These are phyloP conservation scores for Trichoderma sp. DNA, from an alignment of 2,329 filamentous ascomycete genomes.

Conservation along the genomic window DNA sequence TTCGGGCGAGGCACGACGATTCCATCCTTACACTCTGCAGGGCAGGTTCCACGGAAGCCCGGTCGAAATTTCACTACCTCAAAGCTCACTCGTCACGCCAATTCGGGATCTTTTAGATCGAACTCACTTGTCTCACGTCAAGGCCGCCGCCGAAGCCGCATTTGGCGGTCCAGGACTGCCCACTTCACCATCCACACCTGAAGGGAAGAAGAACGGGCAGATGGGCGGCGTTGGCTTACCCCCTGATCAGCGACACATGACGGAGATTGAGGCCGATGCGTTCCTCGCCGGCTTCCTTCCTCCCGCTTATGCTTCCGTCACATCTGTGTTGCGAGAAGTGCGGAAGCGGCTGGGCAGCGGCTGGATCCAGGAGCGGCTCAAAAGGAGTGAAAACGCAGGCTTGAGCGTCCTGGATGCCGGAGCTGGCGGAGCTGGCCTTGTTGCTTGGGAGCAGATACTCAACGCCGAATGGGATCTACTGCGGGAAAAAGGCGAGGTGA, in stretches of 20 bases:
- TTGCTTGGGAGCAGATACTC: conserved; percentile 77
- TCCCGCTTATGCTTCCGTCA: conserved; percentile 68
- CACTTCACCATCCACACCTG: conserved; percentile 72
- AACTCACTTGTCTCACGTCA: conserved; percentile 73
- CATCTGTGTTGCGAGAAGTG: conserved; percentile 71
- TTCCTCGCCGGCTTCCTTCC: conserved; percentile 72
- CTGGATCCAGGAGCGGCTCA: conserved; percentile 69
- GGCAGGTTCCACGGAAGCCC: conserved; percentile 77
- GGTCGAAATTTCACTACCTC: conserved; percentile 73
- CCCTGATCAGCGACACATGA: conserved; percentile 67
- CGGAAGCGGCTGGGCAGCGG: conserved; percentile 69
- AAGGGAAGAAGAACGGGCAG: conserved; percentile 55
- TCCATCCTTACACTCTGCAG: conserved; percentile 72
- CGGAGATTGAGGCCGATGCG: conserved; percentile 72
- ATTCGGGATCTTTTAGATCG: conserved; percentile 68
- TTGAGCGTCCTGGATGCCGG: conserved; percentile 74
- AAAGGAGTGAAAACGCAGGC: conserved; percentile 57
- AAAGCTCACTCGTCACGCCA: conserved; percentile 67
- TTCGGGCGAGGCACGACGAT: conserved; percentile 48
- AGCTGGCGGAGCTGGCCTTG: conserved; percentile 69
- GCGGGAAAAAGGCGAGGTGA: conserved; percentile 51
- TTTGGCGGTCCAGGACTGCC: conserved; percentile 80
- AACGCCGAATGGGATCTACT: conserved; percentile 79
- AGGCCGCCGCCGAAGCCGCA: conserved; percentile 67
- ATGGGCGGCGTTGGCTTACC: conserved; percentile 68